Evolutionary conservation across 495 filamentous ascomycete species (phyloP).

Genomic region (Aspergillus hancockii): DNA sequence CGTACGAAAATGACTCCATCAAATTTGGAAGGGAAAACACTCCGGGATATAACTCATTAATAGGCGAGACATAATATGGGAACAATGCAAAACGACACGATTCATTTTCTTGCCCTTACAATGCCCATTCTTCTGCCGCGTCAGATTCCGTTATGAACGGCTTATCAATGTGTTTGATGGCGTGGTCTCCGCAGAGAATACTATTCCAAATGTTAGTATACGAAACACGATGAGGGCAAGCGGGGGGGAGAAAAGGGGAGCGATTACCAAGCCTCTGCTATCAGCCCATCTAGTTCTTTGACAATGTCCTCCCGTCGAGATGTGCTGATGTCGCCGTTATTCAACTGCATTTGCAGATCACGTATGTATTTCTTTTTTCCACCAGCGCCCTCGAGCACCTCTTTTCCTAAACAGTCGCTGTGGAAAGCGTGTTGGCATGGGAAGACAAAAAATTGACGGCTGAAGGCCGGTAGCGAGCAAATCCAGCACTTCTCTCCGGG

Average conservation of each 20-base stretch:
- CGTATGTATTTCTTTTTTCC: conserved; percentile 77
- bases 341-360: conserved; percentile 80
- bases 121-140: conserved; percentile 76
- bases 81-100: not conserved
- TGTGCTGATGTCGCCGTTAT: conserved; percentile 64
- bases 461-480: conserved; percentile 81
- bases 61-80: not conserved
- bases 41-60: not conserved
- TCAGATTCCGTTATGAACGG: conserved; percentile 78
- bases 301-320: conserved; percentile 77
- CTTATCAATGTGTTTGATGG: conserved; percentile 89
- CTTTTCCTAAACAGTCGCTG: conserved; percentile 83
- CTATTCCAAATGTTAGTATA: conserved; percentile 25
- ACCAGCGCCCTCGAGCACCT: conserved; percentile 72
- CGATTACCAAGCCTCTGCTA: conserved; percentile 78
- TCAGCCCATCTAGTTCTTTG: conserved; percentile 82
- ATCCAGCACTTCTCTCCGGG: conserved; percentile 92
- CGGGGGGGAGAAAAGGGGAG: not conserved
- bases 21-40: not conserved
- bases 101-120: conserved; percentile 46
- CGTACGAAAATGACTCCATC: not conserved
- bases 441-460: conserved; percentile 94
- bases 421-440: conserved; percentile 98
- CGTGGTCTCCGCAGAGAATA: conserved; percentile 90
- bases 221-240: conserved; percentile 13